Conservation (phyloP, 2,329 filamentous ascomycete genomes). For the Tolypocladium album region DNA sequence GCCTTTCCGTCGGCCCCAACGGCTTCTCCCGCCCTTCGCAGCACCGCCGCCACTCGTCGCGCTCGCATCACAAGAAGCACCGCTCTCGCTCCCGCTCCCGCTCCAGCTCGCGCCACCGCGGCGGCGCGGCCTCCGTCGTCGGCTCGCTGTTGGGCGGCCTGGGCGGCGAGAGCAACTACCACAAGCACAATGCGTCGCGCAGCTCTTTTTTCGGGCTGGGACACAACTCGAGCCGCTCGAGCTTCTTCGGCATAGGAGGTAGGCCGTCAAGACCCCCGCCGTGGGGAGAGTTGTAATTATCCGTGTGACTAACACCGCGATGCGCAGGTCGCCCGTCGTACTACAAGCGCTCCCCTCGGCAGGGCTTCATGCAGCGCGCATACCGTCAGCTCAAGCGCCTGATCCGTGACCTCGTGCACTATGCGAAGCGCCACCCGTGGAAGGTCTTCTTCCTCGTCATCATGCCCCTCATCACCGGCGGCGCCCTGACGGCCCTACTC, state of each 20-base stretch:
- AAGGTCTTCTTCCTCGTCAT: slow-evolving; percentile 83
- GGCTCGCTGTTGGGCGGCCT: slow-evolving; percentile 18
- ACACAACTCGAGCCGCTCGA: slow-evolving; percentile 28
- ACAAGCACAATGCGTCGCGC: slow-evolving; percentile 29
- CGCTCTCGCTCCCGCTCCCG: slow-evolving; percentile 26
- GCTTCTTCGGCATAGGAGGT: slow-evolving; percentile 32
- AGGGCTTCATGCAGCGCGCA: slow-evolving; percentile 64
- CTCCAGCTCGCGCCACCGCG: slow-evolving; percentile 19
- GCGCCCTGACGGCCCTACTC: slow-evolving; percentile 67
- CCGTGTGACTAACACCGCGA: background rate
- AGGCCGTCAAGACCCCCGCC: background rate
- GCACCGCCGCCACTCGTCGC: slow-evolving; percentile 15
- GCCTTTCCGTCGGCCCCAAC: slow-evolving; percentile 18
- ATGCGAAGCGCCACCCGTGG: slow-evolving; percentile 71
- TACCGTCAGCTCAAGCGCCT: slow-evolving; percentile 69
- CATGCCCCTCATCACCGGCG: slow-evolving; percentile 78
- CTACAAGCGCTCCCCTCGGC: slow-evolving; percentile 74
- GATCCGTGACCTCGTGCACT: slow-evolving; percentile 69
- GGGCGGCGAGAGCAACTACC: slow-evolving; percentile 18
- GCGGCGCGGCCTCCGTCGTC: slow-evolving; percentile 19
- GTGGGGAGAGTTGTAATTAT: background rate
- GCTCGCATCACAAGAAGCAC: slow-evolving; percentile 21
- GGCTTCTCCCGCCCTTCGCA: slow-evolving; percentile 15
- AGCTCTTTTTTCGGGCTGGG: slow-evolving; percentile 37
- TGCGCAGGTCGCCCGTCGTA: slow-evolving; percentile 44